Conservation (phyloP, 2,329 filamentous ascomycete species). For the Pseudogymnoascus sp. region DNA sequence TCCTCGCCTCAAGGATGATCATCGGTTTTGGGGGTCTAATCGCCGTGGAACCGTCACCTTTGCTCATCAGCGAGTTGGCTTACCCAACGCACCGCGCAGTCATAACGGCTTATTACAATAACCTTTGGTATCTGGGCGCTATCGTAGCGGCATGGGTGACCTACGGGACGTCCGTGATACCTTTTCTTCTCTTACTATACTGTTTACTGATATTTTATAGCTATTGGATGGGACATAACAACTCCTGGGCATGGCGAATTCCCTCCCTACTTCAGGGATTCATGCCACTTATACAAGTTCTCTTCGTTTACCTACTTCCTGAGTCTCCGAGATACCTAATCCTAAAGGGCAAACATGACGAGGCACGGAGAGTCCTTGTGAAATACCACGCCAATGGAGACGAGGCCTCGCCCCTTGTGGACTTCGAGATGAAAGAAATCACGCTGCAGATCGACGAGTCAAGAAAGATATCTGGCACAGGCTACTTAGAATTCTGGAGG, state of each 20-base stretch:
- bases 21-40: constrained; percentile 30
- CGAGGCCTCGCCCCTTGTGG: constrained; percentile 36
- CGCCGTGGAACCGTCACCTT: constrained; percentile 27
- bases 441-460: constrained; percentile 11
- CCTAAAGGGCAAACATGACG: constrained; percentile 38
- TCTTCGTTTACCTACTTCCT: constrained; percentile 9
- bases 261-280: constrained; percentile 19
- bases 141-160: constrained; percentile 28
- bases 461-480: neutral
- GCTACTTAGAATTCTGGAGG: constrained; percentile 26
- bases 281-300: constrained; percentile 6
- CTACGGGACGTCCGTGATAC: constrained; percentile 19
- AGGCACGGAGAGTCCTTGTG: constrained; percentile 42
- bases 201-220: neutral
- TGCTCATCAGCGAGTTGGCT: constrained; percentile 30
- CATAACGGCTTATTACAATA: constrained; percentile 30
- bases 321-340: constrained; percentile 12
- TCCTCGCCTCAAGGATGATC: constrained; percentile 28
- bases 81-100: constrained; percentile 31
- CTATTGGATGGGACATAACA: constrained; percentile 16
- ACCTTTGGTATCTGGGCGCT: constrained; percentile 27
- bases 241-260: constrained; percentile 20
- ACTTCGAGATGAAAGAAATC: constrained; percentile 41
- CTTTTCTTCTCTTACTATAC: neutral
- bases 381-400: constrained; percentile 46